A percentile compares a stretch with the other conserved stretches of the same genome.
phyloP scores from a whole-genome alignment of 2,329 filamentous ascomycete genomes.

The Trichoderma sp. region DNA sequence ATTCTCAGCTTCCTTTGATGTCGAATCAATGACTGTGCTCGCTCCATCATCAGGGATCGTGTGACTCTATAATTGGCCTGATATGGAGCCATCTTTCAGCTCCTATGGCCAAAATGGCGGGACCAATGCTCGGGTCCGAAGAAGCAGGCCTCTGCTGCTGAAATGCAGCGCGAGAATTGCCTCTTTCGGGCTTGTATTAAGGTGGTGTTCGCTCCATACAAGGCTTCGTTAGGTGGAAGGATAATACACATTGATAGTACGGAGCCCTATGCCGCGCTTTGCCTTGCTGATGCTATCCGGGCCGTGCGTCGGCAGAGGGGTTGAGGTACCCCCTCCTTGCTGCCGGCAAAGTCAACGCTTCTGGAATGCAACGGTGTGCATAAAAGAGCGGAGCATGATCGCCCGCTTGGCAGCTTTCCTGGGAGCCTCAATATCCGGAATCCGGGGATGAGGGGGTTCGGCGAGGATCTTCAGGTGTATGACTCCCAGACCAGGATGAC shows the following conservation, averaged over 20 bases:
- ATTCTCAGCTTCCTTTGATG: neutral
- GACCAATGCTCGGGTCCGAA: neutral
- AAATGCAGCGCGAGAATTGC: neutral
- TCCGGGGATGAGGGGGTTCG: constrained; percentile 3
- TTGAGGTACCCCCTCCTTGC: neutral
- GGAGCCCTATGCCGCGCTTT: neutral
- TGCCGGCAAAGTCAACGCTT: neutral
- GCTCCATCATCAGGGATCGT: neutral
- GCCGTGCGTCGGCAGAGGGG: neutral
- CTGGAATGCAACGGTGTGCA: constrained; percentile 10
- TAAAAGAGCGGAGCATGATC: constrained; percentile 20
- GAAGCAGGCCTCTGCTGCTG: neutral
- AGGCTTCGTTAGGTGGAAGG: neutral
- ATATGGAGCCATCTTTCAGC: constrained; percentile 9
- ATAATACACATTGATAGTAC: neutral
- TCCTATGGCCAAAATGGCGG: neutral
- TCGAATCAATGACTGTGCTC: neutral
- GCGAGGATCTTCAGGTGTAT: neutral
- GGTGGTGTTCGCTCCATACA: neutral
- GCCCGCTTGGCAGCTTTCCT: constrained; percentile 15
- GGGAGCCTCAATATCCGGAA: constrained; percentile 17
- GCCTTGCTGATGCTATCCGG: constrained; percentile 5
- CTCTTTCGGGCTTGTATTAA: neutral
- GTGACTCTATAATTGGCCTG: neutral
- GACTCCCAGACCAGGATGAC: neutral